These are phyloP conservation scores for Sporopachydermia lactativora DNA, from an alignment of 805 yeast species.

Conservation along the genomic window DNA sequence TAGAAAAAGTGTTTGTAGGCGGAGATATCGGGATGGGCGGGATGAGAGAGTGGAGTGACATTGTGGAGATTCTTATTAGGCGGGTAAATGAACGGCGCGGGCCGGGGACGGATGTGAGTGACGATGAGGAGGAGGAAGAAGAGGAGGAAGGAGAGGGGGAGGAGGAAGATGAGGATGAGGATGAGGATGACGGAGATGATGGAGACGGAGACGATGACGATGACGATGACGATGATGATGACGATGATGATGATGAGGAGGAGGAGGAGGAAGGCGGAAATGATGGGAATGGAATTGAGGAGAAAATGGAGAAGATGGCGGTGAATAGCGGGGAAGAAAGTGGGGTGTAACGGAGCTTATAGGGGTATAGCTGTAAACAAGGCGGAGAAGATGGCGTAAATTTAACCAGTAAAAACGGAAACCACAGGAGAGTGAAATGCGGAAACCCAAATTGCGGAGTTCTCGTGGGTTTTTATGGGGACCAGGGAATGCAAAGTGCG, in stretches of 20 bases:
- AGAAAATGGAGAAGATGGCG: constrained; percentile 2
- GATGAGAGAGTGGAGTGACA: constrained; percentile 79
- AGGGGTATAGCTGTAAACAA: too few relatives aligned
- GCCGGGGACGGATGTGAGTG: too few relatives aligned
- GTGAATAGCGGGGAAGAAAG: not conserved
- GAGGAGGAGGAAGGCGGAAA: too few relatives aligned
- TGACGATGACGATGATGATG: constrained; percentile 5
- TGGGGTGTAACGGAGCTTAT: too few relatives aligned
- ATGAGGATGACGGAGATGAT: constrained; percentile 6
- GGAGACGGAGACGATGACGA: constrained; percentile 8
- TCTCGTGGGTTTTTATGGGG: too few relatives aligned
- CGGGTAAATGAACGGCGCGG: constrained; percentile 26
- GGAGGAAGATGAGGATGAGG: constrained; percentile 6
- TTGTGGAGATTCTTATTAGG: constrained; percentile 47
- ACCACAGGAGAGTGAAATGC: too few relatives aligned
- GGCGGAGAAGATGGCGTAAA: too few relatives aligned
- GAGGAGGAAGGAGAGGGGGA: constrained; percentile 16
- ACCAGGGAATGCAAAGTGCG: too few relatives aligned
- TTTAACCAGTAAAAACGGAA: too few relatives aligned
- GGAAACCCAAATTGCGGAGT: too few relatives aligned
- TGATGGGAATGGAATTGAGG: not conserved
- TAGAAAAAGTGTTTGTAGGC: constrained; percentile 64
- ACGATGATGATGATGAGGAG: not conserved
- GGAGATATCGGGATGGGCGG: constrained; percentile 92
- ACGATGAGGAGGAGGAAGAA: constrained; percentile 16